Conservation (phyloP, 768 basidiomycete genomes). For the Tulasnella sp. region DNA sequence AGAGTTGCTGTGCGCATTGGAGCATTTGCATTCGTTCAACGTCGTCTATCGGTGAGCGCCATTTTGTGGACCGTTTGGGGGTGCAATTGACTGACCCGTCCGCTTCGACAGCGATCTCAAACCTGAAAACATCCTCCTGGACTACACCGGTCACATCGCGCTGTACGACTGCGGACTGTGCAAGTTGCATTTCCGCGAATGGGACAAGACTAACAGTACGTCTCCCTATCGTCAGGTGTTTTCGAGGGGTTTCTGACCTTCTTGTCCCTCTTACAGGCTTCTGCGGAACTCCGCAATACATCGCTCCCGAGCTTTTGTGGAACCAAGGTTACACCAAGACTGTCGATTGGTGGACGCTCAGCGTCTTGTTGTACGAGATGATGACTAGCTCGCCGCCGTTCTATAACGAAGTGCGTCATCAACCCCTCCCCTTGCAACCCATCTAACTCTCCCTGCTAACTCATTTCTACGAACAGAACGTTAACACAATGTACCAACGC, state of each 20-base stretch:
- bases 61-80: background rate
- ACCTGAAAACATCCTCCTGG: slow-evolving; percentile 95
- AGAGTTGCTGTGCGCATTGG: slow-evolving; percentile 90
- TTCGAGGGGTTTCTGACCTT: no score
- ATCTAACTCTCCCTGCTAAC: background rate
- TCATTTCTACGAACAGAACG: slow-evolving; percentile 51
- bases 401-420: slow-evolving; percentile 71
- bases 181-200: slow-evolving; percentile 95
- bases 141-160: slow-evolving; percentile 97
- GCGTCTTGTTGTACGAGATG: slow-evolving; percentile 97
- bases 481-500: slow-evolving; percentile 95
- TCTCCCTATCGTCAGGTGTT: background rate
- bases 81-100: background rate
- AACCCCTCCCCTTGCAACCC: slow-evolving; percentile 31
- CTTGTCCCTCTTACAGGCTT: slow-evolving; percentile 51
- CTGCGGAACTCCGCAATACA: slow-evolving; percentile 98
- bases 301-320: slow-evolving; percentile 97
- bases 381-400: slow-evolving; percentile 95
- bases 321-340: slow-evolving; percentile 95
- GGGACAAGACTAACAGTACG: slow-evolving; percentile 94
- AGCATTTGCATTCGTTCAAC: slow-evolving; percentile 95
- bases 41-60: slow-evolving; percentile 82
- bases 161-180: slow-evolving; percentile 97
- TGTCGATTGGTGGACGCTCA: slow-evolving; percentile 99
- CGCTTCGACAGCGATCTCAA: slow-evolving; percentile 73